A percentile compares a stretch with the other conserved stretches of the same genome.
Evolutionary conservation across 805 yeast species (phyloP).

Genomic region (Ogataea corticis): DNA sequence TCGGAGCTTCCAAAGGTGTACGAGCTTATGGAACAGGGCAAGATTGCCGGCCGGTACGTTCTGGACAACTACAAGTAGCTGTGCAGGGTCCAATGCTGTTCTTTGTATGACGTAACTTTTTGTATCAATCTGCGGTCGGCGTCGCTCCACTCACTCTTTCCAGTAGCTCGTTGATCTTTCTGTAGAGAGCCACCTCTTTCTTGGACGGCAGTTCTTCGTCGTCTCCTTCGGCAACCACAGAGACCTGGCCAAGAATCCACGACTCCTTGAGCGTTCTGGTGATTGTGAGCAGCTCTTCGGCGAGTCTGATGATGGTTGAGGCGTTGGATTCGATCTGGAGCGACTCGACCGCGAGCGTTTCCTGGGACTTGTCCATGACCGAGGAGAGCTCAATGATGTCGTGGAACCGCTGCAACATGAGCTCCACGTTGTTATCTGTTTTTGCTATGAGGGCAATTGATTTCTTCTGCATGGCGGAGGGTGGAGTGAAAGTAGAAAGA

Average conservation of each 20-base stretch:
- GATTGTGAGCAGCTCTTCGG: conserved; percentile 52
- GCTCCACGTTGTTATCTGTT: conserved; percentile 52
- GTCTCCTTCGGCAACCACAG: conserved; percentile 16
- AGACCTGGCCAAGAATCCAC: conserved; percentile 54
- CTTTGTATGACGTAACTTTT: not conserved
- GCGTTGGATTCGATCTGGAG: conserved; percentile 57
- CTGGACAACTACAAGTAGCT: conserved; percentile 71
- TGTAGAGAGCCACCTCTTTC: conserved; percentile 32
- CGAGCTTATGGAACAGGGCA: conserved; percentile 81
- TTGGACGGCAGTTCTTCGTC: conserved; percentile 25
- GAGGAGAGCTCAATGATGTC: conserved; percentile 50
- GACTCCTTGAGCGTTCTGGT: conserved; percentile 53
- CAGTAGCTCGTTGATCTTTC: conserved; percentile 37
- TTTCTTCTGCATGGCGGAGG: conserved; percentile 43
- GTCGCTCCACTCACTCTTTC: conserved; percentile 31
- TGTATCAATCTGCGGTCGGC: no score
- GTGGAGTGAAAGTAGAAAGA: no score
- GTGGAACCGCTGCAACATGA: conserved; percentile 51
- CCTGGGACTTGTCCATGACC: conserved; percentile 35
- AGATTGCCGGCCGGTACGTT: conserved; percentile 87
- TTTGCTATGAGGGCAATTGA: conserved; percentile 44
- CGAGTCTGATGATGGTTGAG: conserved; percentile 48
- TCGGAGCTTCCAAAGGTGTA: conserved; percentile 69
- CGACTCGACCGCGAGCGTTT: conserved; percentile 50
- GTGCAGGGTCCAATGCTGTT: not conserved